Evolutionary conservation across 441 rosid species (phyloP), one percentile per base, ranked within the genome.

Genomic region (Arabidopsis lyrata): DNA sequence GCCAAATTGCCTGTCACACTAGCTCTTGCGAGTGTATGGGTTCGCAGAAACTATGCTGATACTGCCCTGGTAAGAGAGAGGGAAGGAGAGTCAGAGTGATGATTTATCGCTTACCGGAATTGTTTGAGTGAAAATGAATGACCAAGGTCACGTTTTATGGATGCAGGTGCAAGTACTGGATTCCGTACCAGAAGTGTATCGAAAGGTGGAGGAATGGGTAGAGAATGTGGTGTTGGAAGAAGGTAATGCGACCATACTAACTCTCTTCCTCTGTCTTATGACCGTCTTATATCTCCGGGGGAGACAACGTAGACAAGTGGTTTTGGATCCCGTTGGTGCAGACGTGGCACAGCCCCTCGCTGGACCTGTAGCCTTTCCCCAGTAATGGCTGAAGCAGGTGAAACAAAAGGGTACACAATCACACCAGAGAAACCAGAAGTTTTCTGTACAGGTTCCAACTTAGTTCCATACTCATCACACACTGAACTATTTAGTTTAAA

Each of bases 171-270:
- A 41, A 38, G 35, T 35, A 34, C 18, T 67, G 73, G 36, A 95
- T 80, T 87, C 96, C n/a, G 76, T 95, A 80, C 99, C 99, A 22
- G 89, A 83, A 79, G 86, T 90, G 53, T 92, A 88, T 78, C 96
- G 95, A 47, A 92, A 82, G 78, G 83, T 95, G 50, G 92, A 91
- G 86, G 85, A 75, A 7, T 95, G 99, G 99, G 84, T 92, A 66
- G 96, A 95, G 80, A 85, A 83, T 65, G 90, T 91, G 72, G 74
- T 91, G 74, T 59, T 91, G 86, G 99, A 95, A 79, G 99, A 95
- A 90, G 99, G 99, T 60, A 95, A 91, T 57, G 99, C 96, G 15
- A 91, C 97, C 8, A 95, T 95, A 70, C 81, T 93, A 24, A 77
- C 98, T 44, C 93, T 93, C 7, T 83, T 88, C 63, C 87, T 81